A percentile compares a stretch with the other conserved stretches of the same genome.
These are phyloP conservation scores for Quercus berberidifolia DNA, from an alignment of 306 rosid species.

Conservation along the genomic window DNA sequence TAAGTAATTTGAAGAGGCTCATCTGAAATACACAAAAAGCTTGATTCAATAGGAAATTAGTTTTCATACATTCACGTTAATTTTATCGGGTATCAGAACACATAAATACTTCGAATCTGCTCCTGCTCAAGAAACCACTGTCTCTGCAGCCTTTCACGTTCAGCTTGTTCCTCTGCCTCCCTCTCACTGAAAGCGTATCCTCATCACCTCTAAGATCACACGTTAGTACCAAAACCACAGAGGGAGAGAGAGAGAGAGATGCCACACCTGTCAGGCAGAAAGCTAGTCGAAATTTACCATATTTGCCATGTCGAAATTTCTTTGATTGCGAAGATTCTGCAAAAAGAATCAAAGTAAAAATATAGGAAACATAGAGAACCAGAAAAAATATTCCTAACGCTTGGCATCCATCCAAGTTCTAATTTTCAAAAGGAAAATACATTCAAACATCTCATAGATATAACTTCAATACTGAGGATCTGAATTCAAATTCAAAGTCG, in stretches of 20 bases:
- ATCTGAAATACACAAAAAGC: conserved; percentile 43
- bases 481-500: not conserved
- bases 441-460: not conserved
- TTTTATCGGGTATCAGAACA: not conserved
- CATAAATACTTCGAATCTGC: conserved; percentile 64
- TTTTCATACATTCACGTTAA: not conserved
- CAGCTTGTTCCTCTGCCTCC: conserved; percentile 98
- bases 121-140: conserved; percentile 92
- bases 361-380: not conserved
- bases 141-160: conserved; percentile 83
- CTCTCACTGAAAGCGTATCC: conserved; percentile 88
- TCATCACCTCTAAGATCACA: conserved; percentile 71
- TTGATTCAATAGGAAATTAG: not conserved
- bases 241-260: conserved; percentile 19
- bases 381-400: conserved; percentile 2
- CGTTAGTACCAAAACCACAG: conserved; percentile 41
- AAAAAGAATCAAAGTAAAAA: conserved; percentile 4
- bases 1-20: conserved; percentile 94
- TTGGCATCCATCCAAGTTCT: not conserved
- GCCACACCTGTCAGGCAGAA: conserved; percentile 89
- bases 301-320: conserved; percentile 44
- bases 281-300: conserved; percentile 97
- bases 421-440: not conserved
- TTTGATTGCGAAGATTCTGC: conserved; percentile 45
- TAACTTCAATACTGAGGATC: not conserved